These are phyloP conservation scores for Tanozyma kutaoensis DNA, from an alignment of 805 yeast species.

Conservation along the genomic window DNA sequence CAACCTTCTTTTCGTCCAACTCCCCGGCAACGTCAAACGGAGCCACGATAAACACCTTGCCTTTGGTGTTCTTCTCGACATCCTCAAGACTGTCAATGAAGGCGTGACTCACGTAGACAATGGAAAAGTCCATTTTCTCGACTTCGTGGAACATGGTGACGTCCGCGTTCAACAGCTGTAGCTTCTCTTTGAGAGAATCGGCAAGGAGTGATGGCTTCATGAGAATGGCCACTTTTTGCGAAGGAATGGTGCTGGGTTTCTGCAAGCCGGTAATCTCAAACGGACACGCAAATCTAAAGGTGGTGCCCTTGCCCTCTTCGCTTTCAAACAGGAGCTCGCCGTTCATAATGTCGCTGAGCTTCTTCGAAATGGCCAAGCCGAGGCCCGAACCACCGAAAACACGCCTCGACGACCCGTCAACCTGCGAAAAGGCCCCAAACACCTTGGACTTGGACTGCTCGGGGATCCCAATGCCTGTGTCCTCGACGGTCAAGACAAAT, in stretches of 20 bases:
- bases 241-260: too few relatives aligned
- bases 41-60: constrained; percentile 11
- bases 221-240: constrained; percentile 15
- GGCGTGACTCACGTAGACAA: too few relatives aligned
- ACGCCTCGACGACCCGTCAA: constrained; percentile 39
- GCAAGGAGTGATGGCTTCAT: constrained; percentile 17
- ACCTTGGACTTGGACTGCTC: constrained; percentile 28
- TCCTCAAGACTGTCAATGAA: constrained; percentile 3
- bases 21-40: constrained; percentile 16
- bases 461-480: constrained; percentile 44
- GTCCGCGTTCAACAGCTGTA: constrained; percentile 20
- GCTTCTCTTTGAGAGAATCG: constrained; percentile 15
- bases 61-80: constrained; percentile 2
- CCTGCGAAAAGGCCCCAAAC: constrained; percentile 41
- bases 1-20: constrained; percentile 7
- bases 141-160: constrained; percentile 11
- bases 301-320: constrained; percentile 32
- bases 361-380: constrained; percentile 35
- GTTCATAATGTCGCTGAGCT: constrained; percentile 34
- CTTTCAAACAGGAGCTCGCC: constrained; percentile 34
- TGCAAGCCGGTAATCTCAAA: too few relatives aligned
- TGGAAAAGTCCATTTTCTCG: too few relatives aligned
- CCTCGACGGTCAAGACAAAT: constrained; percentile 26
- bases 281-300: constrained; percentile 25
- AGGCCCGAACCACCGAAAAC: constrained; percentile 41